Evolutionary conservation across 1,284 basidiomycete species (phyloP).

Genomic region (Ceratobasidium sp.): DNA sequence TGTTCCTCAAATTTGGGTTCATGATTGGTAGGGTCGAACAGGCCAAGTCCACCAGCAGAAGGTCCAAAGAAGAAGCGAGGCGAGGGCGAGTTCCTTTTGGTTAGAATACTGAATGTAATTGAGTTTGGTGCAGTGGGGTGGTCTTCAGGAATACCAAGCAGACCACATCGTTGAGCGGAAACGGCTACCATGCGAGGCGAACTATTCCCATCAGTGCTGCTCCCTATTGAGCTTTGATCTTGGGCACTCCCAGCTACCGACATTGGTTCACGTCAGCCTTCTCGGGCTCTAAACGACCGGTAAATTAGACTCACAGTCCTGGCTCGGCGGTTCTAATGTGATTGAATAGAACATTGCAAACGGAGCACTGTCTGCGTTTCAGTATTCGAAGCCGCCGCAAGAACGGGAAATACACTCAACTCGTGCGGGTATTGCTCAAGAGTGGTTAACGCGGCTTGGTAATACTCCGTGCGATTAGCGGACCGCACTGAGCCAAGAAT

Average conservation of each 20-base stretch:
- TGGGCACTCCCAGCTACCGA: neutral
- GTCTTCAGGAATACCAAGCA: slow-evolving; percentile 37
- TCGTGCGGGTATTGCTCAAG: slow-evolving; percentile 23
- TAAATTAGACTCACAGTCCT: neutral
- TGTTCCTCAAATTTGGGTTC: slow-evolving; percentile 23
- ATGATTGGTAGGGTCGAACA: neutral
- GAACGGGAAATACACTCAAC: neutral
- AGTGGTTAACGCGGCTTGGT: neutral
- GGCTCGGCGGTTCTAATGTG: neutral
- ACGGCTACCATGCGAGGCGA: slow-evolving; percentile 19
- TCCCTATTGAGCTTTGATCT: slow-evolving; percentile 9
- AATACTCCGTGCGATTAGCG: slow-evolving; percentile 21
- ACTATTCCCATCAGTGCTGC: slow-evolving; percentile 21
- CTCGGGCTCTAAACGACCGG: neutral
- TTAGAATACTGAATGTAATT: slow-evolving; percentile 14
- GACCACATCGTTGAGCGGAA: slow-evolving; percentile 24
- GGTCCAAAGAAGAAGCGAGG: slow-evolving; percentile 22
- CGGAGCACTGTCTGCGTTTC: slow-evolving; percentile 12
- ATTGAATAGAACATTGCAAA: slow-evolving; percentile 28
- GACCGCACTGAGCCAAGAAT: slow-evolving; percentile 9
- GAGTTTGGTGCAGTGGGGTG: slow-evolving; percentile 34
- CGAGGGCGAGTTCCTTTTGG: slow-evolving; percentile 10
- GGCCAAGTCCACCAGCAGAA: neutral
- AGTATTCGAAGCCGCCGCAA: slow-evolving; percentile 13
- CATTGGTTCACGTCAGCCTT: neutral